These are phyloP conservation scores for Anaeromyces robustus DNA, from an alignment of 192 early-diverging fungal species.

Conservation along the genomic window DNA sequence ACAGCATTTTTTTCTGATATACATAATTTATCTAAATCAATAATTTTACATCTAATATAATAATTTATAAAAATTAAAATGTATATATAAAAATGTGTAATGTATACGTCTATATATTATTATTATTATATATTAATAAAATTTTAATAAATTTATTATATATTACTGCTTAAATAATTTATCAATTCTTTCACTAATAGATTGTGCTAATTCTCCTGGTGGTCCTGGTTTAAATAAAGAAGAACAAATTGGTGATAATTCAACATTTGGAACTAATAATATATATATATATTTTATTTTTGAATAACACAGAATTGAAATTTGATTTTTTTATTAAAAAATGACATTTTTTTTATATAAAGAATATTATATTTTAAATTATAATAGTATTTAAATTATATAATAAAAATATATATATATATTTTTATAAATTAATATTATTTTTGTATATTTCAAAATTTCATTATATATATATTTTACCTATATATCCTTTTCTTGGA, in stretches of 20 bases:
- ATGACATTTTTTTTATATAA: too few species aligned
- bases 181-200: conserved; percentile 58
- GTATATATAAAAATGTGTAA: neutral
- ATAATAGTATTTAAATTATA: too few species aligned
- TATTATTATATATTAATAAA: too few species aligned
- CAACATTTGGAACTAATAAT: conserved; percentile 68
- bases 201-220: conserved; percentile 68
- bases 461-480: conserved; percentile 13
- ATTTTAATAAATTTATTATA: neutral
- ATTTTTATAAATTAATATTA: too few species aligned
- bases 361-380: too few species aligned
- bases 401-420: too few species aligned
- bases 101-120: too few species aligned
- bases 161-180: conserved; percentile 37
- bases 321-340: too few species aligned
- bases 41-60: conserved; percentile 9
- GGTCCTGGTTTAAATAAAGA: conserved; percentile 69
- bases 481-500: conserved; percentile 64
- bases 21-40: conserved; percentile 53
- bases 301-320: too few species aligned
- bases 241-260: conserved; percentile 79
- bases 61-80: too few species aligned
- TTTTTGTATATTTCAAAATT: neutral
- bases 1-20: conserved; percentile 65
- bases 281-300: too few species aligned